phyloP scores from a whole-genome alignment of 192 early-diverging fungal genomes.

The Endogone sp. region DNA sequence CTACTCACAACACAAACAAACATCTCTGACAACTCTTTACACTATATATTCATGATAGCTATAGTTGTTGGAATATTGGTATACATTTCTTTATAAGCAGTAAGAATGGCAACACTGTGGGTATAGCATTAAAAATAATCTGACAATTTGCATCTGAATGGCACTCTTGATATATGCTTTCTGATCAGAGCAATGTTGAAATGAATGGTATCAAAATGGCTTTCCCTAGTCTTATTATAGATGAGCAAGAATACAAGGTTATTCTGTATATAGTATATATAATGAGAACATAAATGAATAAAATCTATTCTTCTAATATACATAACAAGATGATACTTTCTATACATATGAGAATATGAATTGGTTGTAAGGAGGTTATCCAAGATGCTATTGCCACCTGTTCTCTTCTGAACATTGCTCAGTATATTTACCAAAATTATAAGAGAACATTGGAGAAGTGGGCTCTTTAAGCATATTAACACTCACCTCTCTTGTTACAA shows the following conservation, averaged over 20 bases:
- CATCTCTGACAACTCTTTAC: slow-evolving; percentile 17
- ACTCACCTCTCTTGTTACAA: slow-evolving; percentile 17
- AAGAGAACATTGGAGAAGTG: slow-evolving; percentile 5
- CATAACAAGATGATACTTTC: slow-evolving; percentile 4
- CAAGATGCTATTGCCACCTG: slow-evolving; percentile 9
- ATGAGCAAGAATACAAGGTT: slow-evolving; percentile 11
- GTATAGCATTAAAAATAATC: slow-evolving; percentile 14
- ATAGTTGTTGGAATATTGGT: slow-evolving; percentile 17
- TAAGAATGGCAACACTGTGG: slow-evolving; percentile 1
- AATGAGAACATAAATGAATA: slow-evolving; percentile 14
- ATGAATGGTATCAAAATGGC: slow-evolving; percentile 8
- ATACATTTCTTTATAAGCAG: slow-evolving; percentile 20
- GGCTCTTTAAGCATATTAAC: slow-evolving; percentile 9
- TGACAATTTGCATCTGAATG: neutral
- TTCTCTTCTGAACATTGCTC: too few relatives aligned
- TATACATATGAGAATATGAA: slow-evolving; percentile 1
- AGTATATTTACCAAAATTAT: slow-evolving; percentile 10
- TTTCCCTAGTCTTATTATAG: slow-evolving; percentile 1
- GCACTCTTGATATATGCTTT: slow-evolving; percentile 15
- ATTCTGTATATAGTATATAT: slow-evolving; percentile 15
- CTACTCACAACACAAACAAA: slow-evolving; percentile 18
- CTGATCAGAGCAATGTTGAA: slow-evolving; percentile 11
- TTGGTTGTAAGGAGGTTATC: slow-evolving; percentile 4
- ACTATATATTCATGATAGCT: slow-evolving; percentile 14
- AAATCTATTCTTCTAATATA: neutral